Base-by-base conservation (phyloP, 805 yeast genomes). In the Candida germanica region DNA sequence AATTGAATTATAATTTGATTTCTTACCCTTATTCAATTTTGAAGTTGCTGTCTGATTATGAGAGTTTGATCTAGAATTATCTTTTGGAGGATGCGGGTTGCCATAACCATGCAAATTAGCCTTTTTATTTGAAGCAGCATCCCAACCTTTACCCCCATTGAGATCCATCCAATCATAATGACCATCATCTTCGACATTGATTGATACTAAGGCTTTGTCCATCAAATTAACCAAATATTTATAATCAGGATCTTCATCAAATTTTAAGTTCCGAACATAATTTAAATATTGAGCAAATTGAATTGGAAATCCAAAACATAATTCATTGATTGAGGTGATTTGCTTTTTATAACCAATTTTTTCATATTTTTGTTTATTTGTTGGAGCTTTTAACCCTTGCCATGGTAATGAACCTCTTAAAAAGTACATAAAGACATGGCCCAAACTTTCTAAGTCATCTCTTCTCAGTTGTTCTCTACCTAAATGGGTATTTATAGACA, bases 351-450 rank as follows among this genome's bases (percentile, higher is more conserved):
- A 83, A 19, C 93, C 93, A 57, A 85, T 85, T 54, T 83, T 84
- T 58, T 85, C 93, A 55, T 84, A 84, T 57, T 84, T 84, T 46
- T 79, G 74, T 56, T 85, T 84, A 57, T 84, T 84, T n/a, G 87
- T 83, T 40, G 87, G 87, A 1, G 91, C 93, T 59, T 83, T 84
- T 42, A 84, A 64, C n/a, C 94, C 94, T 62, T 84, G 94, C 94
- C 94, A 84, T 30, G 94, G 94, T 54, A 84, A 69, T 44, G 79
- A 82, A 19, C 94, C 93, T 53, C 85, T 73, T 38, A 83, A 59
- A 51, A 84, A 84, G 58, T 84, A 84, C 54, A 84, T 77, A 53
- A 84, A 84, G 0, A 84, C 93, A 61, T 84, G 93, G 12, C 91
- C 93, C 49, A 84, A 63, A 6, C 85, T 78, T 61, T 84, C 94